Evolutionary conservation across 2,329 filamentous ascomycete genomes (phyloP).

Genomic region (Rhynchosporium agropyri): DNA sequence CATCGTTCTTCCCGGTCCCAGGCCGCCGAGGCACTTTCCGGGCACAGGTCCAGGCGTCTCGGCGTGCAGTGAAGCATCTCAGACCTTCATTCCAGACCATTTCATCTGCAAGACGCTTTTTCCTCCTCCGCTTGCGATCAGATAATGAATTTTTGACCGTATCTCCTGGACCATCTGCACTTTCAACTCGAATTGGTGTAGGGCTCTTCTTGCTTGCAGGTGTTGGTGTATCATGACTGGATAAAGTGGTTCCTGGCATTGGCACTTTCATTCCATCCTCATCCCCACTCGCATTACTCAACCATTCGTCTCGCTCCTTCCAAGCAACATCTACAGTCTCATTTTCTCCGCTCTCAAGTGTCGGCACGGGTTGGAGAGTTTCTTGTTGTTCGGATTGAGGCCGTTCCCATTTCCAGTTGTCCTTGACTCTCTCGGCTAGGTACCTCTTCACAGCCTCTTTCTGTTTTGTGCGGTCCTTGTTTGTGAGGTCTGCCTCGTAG

Average conservation of each 20-base stretch:
- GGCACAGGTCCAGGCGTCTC: slow-evolving; percentile 86
- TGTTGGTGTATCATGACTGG: slow-evolving; percentile 24
- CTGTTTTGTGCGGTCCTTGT: slow-evolving; percentile 62
- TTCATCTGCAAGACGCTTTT: slow-evolving; percentile 61
- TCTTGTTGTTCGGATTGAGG: slow-evolving; percentile 43
- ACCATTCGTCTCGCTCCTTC: slow-evolving; percentile 43
- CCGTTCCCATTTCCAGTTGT: slow-evolving; percentile 65
- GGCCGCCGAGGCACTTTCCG: slow-evolving; percentile 53
- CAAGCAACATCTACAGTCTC: slow-evolving; percentile 28
- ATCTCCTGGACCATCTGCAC: slow-evolving; percentile 45
- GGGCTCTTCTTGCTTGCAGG: slow-evolving; percentile 31
- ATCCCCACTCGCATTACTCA: slow-evolving; percentile 36
- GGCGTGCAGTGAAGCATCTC: slow-evolving; percentile 73
- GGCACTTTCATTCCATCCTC: slow-evolving; percentile 31
- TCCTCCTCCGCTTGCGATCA: slow-evolving; percentile 47
- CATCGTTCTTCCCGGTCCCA: slow-evolving; percentile 44
- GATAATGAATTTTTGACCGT: slow-evolving; percentile 29
- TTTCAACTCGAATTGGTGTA: slow-evolving; percentile 45
- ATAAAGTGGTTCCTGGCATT: slow-evolving; percentile 18
- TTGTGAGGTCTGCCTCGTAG: slow-evolving; percentile 63
- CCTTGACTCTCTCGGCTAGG: slow-evolving; percentile 56
- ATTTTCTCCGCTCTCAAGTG: slow-evolving; percentile 5
- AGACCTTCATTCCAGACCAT: slow-evolving; percentile 80
- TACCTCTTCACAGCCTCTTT: slow-evolving; percentile 64
- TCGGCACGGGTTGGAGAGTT: slow-evolving; percentile 9